These are phyloP conservation scores for Mycena sanguinolenta DNA, from an alignment of 768 basidiomycete species.

Conservation along the genomic window DNA sequence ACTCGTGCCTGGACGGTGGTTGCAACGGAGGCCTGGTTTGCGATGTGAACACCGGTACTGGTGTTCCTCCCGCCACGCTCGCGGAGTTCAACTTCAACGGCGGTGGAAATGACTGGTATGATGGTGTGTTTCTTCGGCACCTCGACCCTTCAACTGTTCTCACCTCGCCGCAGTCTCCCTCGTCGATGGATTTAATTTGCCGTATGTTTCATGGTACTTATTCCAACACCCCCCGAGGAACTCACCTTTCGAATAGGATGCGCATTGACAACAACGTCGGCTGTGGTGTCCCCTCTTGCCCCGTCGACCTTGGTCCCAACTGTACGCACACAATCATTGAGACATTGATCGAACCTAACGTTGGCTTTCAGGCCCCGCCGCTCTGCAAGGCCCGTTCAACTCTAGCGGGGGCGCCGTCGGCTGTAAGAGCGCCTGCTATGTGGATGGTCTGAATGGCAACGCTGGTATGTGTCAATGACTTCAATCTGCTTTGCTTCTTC, in stretches of 20 bases:
- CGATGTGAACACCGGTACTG: neutral
- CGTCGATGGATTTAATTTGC: constrained; percentile 25
- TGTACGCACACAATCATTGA: constrained; percentile 1
- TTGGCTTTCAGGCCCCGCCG: constrained; percentile 21
- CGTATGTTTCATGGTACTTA: constrained; percentile 6
- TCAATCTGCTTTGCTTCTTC: too few relatives aligned
- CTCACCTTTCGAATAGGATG: neutral
- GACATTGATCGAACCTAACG: neutral
- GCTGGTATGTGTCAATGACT: neutral
- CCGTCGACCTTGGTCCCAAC: constrained; percentile 32
- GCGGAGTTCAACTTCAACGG: constrained; percentile 76
- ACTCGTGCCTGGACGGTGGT: neutral
- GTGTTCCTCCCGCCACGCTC: constrained; percentile 64
- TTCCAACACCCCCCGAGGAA: neutral
- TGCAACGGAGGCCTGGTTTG: neutral
- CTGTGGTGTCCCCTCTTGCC: constrained; percentile 3
- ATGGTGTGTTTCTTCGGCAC: neutral
- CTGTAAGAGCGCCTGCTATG: constrained; percentile 18
- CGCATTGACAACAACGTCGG: constrained; percentile 17
- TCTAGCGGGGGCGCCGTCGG: constrained; percentile 20
- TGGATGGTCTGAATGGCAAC: constrained; percentile 12
- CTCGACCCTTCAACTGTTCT: neutral
- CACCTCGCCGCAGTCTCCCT: constrained; percentile 18
- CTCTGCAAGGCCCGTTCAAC: constrained; percentile 24
- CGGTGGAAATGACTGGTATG: constrained; percentile 65